phyloP scores from a whole-genome alignment of 495 filamentous ascomycete species.

The Hypoxylon fragiforme region DNA sequence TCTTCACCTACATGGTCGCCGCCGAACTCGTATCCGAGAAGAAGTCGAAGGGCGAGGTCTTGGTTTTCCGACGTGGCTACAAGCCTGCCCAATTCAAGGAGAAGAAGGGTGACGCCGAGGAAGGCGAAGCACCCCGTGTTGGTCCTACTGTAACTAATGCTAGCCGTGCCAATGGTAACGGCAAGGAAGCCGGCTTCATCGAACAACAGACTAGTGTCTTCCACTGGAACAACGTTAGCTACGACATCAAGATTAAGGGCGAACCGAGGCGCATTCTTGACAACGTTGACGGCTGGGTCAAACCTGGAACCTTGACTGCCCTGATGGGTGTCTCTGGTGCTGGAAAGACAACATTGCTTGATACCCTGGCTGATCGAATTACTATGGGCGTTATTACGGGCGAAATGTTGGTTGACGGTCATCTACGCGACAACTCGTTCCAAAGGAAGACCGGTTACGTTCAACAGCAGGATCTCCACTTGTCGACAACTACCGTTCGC shows the following conservation, averaged over 20 bases:
- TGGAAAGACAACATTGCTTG: constrained; percentile 73
- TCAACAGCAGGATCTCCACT: constrained; percentile 93
- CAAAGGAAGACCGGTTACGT: constrained; percentile 95
- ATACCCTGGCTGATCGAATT: constrained; percentile 75
- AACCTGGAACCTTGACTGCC: constrained; percentile 88
- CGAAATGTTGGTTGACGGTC: constrained; percentile 83
- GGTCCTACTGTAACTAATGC: constrained; percentile 45
- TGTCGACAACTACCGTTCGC: constrained; percentile 82
- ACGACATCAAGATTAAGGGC: constrained; percentile 86
- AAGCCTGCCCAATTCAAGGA: constrained; percentile 62
- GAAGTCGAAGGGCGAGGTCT: constrained; percentile 85
- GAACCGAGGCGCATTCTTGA: constrained; percentile 76
- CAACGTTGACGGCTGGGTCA: constrained; percentile 86
- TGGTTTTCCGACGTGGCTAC: constrained; percentile 81
- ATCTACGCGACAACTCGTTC: constrained; percentile 75
- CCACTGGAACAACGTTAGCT: constrained; percentile 83
- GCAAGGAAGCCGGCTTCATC: constrained; percentile 47
- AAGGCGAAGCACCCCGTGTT: constrained; percentile 51
- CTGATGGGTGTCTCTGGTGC: constrained; percentile 79
- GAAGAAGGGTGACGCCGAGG: constrained; percentile 56
- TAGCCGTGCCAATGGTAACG: constrained; percentile 46
- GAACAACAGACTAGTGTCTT: constrained; percentile 72
- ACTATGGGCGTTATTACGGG: constrained; percentile 86
- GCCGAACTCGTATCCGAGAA: constrained; percentile 77
- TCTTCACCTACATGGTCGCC: constrained; percentile 65